These are phyloP conservation scores for Wickerhamomyces silvicola DNA, from an alignment of 805 yeast genomes.

Conservation along the genomic window DNA sequence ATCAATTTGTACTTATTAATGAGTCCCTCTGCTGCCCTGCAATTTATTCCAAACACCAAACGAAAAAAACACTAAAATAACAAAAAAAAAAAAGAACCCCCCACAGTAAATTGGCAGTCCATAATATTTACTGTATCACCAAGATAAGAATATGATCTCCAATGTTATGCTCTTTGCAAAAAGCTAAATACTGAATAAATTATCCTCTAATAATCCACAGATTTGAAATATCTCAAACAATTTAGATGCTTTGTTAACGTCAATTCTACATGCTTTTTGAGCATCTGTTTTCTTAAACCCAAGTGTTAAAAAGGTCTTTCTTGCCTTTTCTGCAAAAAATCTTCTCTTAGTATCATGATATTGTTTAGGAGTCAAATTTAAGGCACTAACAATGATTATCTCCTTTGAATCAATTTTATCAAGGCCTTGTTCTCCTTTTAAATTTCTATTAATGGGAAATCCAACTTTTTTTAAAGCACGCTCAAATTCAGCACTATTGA, in stretches of 20 bases:
- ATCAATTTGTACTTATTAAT: no score
- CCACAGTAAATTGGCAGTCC: no score
- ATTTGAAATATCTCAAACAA: constrained; percentile 84
- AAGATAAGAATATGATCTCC: no score
- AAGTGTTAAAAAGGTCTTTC: constrained; percentile 56
- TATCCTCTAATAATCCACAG: constrained; percentile 87
- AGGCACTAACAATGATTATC: constrained; percentile 8
- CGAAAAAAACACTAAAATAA: no score
- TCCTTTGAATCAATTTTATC: constrained; percentile 9
- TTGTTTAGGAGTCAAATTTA: constrained; percentile 18
- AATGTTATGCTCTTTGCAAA: no score
- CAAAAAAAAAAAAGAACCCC: no score
- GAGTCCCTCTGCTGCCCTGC: no score
- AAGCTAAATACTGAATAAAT: no score
- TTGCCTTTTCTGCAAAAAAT: constrained; percentile 82
- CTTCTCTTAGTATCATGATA: constrained; percentile 64
- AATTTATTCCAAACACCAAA: no score
- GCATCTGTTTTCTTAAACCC: constrained; percentile 97
- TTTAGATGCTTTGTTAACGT: constrained; percentile 92
- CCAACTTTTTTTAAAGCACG: constrained; percentile 9
- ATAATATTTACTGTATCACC: no score
- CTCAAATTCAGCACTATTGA: constrained; percentile 7
- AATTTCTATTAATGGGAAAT: constrained; percentile 3
- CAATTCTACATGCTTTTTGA: constrained; percentile 95
- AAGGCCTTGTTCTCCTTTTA: constrained; percentile 8